These are phyloP conservation scores for Scutellaria minor DNA, from an alignment of 257 asterid genomes.

Conservation along the genomic window DNA sequence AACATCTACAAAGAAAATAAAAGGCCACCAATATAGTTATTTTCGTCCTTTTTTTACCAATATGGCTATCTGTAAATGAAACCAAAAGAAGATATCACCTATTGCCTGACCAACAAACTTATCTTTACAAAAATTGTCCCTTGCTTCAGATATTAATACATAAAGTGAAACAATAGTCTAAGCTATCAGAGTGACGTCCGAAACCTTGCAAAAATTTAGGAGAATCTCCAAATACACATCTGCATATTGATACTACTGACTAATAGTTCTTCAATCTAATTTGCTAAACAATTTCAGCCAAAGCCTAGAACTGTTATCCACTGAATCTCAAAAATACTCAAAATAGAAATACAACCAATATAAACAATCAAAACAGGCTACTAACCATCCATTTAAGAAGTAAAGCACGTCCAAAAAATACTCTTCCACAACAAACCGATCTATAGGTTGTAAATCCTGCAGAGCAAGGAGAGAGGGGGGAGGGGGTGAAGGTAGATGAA, in stretches of 20 bases:
- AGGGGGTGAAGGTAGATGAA: slow-evolving; percentile 27
- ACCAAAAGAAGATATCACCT: slow-evolving; percentile 20
- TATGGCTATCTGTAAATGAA: slow-evolving; percentile 17
- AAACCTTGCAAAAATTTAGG: slow-evolving; percentile 21
- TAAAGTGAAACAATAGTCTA: slow-evolving; percentile 2
- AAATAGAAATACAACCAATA: slow-evolving; percentile 4
- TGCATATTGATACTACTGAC: slow-evolving; percentile 9
- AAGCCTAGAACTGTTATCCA: background rate
- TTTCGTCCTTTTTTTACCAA: slow-evolving; percentile 16
- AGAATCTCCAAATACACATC: slow-evolving; percentile 24
- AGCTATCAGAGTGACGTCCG: slow-evolving; percentile 24
- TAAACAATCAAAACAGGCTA: slow-evolving; percentile 40
- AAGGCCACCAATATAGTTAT: slow-evolving; percentile 22
- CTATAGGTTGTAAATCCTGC: slow-evolving; percentile 92
- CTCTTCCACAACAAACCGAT: slow-evolving; percentile 94
- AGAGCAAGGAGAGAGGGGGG: slow-evolving; percentile 21
- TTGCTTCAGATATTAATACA: slow-evolving; percentile 16
- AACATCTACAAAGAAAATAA: slow-evolving; percentile 19
- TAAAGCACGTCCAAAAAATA: slow-evolving; percentile 90
- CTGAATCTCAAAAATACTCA: slow-evolving; percentile 15
- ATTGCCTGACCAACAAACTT: slow-evolving; percentile 14
- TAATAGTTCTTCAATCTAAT: slow-evolving; percentile 11
- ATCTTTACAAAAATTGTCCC: slow-evolving; percentile 1
- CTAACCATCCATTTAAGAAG: slow-evolving; percentile 97
- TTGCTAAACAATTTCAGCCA: slow-evolving; percentile 22